These are phyloP conservation scores for Suillus paluster DNA, from an alignment of 768 basidiomycete species.

Conservation along the genomic window DNA sequence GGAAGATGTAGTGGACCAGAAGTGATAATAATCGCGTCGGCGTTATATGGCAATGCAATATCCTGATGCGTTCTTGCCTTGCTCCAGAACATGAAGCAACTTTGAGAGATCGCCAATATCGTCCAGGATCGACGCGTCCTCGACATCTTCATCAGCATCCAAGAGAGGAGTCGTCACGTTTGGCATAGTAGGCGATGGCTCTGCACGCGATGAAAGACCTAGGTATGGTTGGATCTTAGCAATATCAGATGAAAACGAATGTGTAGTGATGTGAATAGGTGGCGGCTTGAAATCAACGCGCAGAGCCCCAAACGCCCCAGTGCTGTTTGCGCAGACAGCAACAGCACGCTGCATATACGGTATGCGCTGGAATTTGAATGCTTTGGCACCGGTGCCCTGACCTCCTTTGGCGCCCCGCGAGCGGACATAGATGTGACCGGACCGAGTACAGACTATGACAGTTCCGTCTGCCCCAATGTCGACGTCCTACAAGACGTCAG, in stretches of 20 bases:
- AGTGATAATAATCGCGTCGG: slow-evolving; percentile 63
- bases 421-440: slow-evolving; percentile 92
- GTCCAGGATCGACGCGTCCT: slow-evolving; percentile 39
- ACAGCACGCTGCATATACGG: slow-evolving; percentile 85
- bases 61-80: slow-evolving; percentile 13
- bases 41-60: slow-evolving; percentile 49
- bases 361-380: slow-evolving; percentile 79
- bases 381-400: slow-evolving; percentile 41
- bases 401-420: slow-evolving; percentile 49
- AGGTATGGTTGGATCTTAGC: slow-evolving; percentile 68
- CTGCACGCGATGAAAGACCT: not conserved
- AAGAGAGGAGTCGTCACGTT: not conserved
- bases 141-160: slow-evolving; percentile 41
- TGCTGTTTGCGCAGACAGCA: slow-evolving; percentile 81
- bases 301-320: slow-evolving; percentile 88
- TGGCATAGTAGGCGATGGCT: not conserved
- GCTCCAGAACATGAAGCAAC: slow-evolving; percentile 19
- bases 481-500: slow-evolving; percentile 66
- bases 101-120: slow-evolving; percentile 40
- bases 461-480: slow-evolving; percentile 87
- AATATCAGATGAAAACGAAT: slow-evolving; percentile 67
- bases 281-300: slow-evolving; percentile 69
- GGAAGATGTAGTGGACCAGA: slow-evolving; percentile 52
- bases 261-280: slow-evolving; percentile 58
- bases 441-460: slow-evolving; percentile 90